Base-by-base conservation (phyloP, 768 basidiomycete species). In the Suillus cothurnatus region DNA sequence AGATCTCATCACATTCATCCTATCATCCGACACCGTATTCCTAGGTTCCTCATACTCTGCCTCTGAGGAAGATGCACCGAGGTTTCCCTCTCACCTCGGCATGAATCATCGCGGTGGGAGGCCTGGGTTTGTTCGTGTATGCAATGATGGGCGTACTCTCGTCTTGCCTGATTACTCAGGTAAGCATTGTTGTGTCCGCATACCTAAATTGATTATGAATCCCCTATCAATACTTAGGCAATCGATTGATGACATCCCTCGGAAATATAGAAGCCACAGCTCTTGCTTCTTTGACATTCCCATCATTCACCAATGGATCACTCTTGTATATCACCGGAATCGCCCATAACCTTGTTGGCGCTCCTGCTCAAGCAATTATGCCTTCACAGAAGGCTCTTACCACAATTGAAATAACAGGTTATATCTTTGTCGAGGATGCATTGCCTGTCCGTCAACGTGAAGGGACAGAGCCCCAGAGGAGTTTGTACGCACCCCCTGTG, bases 31-130 rank as follows among this genome's bases (percentile, higher is more conserved):
- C 68, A 86, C 87, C 0, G 80, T 84, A 9, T 90, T 86, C 70
- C 65, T 91, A 49, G 88, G 86, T 6, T 85, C 87, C 1, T 78
- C 80, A 1, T 87, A 88, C 67, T 66, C 74, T 2, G 82, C 85
- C 5, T 60, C 66, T 4, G 63, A 73, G 32, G 69, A 74, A 14
- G 82, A 86, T 21, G 72, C 71, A 1, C 60, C 69, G 15, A 71
- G 57, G 4, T 83, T 79, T 67, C 84, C 85, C 0, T 87, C 88
- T 1, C 88, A 89, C 68, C 69, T 88, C 8, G 89, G 89, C 36
- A 87, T 86, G 80, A 90, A 90, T 64, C 85, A 88, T 36, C 86
- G 89, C 6, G 88, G 86, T 4, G 89, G 89, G 2, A 77, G 79
- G 38, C 80, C 81, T 23, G 89, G 89, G 0, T 89, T 88, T 70